Base-by-base conservation (phyloP, 495 filamentous ascomycete genomes). In the Emericellopsis terricola region DNA sequence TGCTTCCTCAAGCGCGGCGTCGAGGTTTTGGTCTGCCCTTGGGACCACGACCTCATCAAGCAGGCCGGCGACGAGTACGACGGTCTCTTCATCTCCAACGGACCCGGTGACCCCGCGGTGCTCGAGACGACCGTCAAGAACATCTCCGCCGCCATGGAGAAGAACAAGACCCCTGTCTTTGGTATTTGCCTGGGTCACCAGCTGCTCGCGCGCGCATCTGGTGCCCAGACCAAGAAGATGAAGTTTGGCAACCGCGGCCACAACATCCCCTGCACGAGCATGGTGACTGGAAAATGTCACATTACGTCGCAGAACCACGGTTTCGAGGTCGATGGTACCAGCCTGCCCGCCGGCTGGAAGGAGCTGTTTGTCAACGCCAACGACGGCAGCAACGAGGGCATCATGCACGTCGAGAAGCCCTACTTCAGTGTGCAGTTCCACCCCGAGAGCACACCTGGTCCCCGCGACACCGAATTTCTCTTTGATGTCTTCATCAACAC, bases 361-460 rank as follows among this genome's bases (percentile, higher is more conserved):
- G 89, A 94, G 51, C 66, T 96, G 1, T 96, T 96, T 43, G 76
- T 94, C 38, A 97, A 97, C 48, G 89, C 89, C 50, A 97, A 97
- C 50, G 89, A 97, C 50, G 81, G 80, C 42, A 94, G 83, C 51
- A 96, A 96, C 52, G 89, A 96, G 56, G 89, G 89, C 57, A 92
- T 97, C 42, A 75, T 83, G 49, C 85, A 97, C 51, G 60, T 68
- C 29, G 68, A 61, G 52, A 77, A 72, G 33, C 89, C 89, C 13
- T 91, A 81, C 63, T 97, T 97, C 68, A 93, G 84, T 60, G 89
- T 96, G 15, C 89, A 97, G 54, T 97, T 97, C 64, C 89, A 97
- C 47, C 89, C 89, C 0, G 89, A 97, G 56, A 91, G 84, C 60
- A 85, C 83, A 9, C 89, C 89, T 8, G 89, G 89, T 15, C 89